A percentile compares a stretch with the other conserved stretches of the same genome.
Evolutionary conservation across 2,329 filamentous ascomycete species (phyloP).

Genomic region (Cladosporium sp.): DNA sequence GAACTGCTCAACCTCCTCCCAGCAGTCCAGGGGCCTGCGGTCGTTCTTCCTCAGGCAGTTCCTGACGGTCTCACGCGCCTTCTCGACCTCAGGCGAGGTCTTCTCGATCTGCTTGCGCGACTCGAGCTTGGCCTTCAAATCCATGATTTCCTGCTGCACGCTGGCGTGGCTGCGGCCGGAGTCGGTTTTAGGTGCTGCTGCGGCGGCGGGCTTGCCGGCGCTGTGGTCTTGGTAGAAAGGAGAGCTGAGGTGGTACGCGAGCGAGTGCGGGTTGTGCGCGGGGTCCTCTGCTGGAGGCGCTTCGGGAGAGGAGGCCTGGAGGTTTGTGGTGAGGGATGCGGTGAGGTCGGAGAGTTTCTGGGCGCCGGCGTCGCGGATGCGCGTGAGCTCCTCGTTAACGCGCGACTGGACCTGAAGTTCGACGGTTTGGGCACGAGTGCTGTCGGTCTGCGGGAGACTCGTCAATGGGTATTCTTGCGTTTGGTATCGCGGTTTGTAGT

Average conservation of each 20-base stretch:
- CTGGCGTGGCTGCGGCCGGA: conserved; percentile 45
- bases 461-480: background rate
- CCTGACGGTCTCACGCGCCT: conserved; percentile 71
- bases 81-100: conserved; percentile 67
- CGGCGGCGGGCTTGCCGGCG: conserved; percentile 21
- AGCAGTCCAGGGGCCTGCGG: conserved; percentile 86
- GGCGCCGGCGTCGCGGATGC: conserved; percentile 67
- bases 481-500: background rate
- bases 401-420: conserved; percentile 87
- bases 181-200: conserved; percentile 37
- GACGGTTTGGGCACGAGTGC: conserved; percentile 74
- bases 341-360: conserved; percentile 65
- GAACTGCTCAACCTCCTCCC: conserved; percentile 86
- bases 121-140: conserved; percentile 47
- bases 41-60: conserved; percentile 81
- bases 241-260: conserved; percentile 30
- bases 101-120: conserved; percentile 55
- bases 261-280: conserved; percentile 22
- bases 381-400: conserved; percentile 79
- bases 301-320: conserved; percentile 26
- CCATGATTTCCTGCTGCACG: conserved; percentile 55
- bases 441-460: conserved; percentile 65
- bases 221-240: conserved; percentile 36
- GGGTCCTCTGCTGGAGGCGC: conserved; percentile 10
- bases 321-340: conserved; percentile 43